Base-by-base conservation (phyloP, 1,284 basidiomycete genomes). In the Rhodotorula mucilaginosa region DNA sequence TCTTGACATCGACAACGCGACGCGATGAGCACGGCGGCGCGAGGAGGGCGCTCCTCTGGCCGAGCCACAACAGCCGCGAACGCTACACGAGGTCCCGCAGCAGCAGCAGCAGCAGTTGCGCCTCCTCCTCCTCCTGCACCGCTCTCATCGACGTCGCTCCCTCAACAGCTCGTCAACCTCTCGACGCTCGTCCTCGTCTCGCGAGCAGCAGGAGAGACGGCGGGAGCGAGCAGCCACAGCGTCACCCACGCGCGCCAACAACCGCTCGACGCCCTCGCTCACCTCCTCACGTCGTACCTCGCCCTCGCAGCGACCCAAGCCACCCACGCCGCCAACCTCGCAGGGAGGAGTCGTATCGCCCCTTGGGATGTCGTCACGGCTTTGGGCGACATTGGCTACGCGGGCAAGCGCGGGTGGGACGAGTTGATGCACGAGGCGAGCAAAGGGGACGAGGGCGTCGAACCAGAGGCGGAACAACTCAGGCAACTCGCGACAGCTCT, bases 271-370 rank as follows among this genome's bases (percentile, higher is more conserved):
- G 64, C 74, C 21, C 74, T 78, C 58, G 48, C 73, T 7, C 68
- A 78, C 70, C 76, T 78, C 67, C 56, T 74, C n/a, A 52, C 44
- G 1, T 57, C 70, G 29, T 78, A 78, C 72, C 49, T 78, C 58
- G n/a, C 66, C n/a, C 66, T 77, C 26, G 68, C 74, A n/a, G 77
- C 73, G 0, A n/a, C 29, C 8, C 31, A 67, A 5, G 72, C 76
- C 19, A 64, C 59, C n/a, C 26, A 44, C 5, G 19, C 47, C 39
- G 75, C 77, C 10, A 68, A 75, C 46, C 76, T 65, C 48, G 67
- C 68, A 1, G 77, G 77, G 5, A 58, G 77, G 44, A 62, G 63
- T 12, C 19, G 63, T 16, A 66, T 65, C n/a, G 54, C 66, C n/a
- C 69, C 76, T 5, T 73, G 76, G 69, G 77, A 78, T 51, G 64